Evolutionary conservation across 768 basidiomycete species (phyloP), one percentile per base, ranked within the genome.

Genomic region (Leucocoprinus leucothites): DNA sequence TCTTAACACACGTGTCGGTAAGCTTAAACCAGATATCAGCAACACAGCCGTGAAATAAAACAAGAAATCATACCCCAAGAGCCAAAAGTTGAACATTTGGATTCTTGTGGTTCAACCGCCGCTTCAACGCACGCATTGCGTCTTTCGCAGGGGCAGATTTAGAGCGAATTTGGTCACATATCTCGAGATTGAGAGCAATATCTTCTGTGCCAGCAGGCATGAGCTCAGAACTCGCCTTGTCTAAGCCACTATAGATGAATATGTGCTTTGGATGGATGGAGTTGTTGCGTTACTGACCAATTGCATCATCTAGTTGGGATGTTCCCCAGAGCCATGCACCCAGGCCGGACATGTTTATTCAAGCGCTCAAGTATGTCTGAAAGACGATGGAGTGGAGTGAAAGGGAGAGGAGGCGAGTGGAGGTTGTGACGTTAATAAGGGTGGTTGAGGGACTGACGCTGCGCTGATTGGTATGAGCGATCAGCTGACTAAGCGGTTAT

Each of bases 101-200:
- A 69, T 99, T 99, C 82, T 89, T 91, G 72, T 96, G 91, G 64
- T 87, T 86, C 48, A 98, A 75, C 48, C 95, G 82, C 22, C 86
- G 82, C 71, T 94, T 94, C 65, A 99, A 76, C 18, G 88, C 84
- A 56, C 87, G 87, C 86, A 94, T 90, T 3, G 96, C 89, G 57
- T 89, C 85, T 71, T 89, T 89, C 16, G 95, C 86, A 16, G 82
- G 81, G 0, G 88, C 87, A 40, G 89, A 83, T 75, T 96, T 95
- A 5, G 92, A 92, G 51, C 94, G 85, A 67, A 99, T 94, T 71
- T 95, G 89, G 72, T 99, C 97, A 61, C 93, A 94, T 77, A 98
- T 92, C 68, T 98, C 94, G 57, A 99, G 89, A 64, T 89, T 89
- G 60, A 94, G 78, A 8, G 94, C 92, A 36, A 98, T 94, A 69